Conservation (phyloP, 2,329 filamentous ascomycete genomes). For the Chalaropsis thielavioides region DNA sequence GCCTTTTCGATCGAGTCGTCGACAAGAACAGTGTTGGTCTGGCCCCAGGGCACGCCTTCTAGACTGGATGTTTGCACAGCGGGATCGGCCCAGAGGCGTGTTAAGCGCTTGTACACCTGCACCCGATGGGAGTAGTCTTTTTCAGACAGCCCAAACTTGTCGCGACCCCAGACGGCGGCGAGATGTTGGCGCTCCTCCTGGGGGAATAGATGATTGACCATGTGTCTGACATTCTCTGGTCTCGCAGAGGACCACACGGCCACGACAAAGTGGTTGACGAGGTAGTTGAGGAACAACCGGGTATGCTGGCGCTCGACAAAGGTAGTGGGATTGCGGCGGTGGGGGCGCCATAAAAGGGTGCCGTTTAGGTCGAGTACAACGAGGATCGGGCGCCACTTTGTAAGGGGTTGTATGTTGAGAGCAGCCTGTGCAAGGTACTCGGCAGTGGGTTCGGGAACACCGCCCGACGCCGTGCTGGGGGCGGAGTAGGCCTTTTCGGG, state of each 20-base stretch:
- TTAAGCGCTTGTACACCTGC: conserved; percentile 80
- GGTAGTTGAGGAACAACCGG: conserved; percentile 53
- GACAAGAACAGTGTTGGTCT: conserved; percentile 76
- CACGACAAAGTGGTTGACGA: conserved; percentile 60
- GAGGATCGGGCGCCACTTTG: conserved; percentile 48
- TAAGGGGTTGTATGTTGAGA: conserved; percentile 28
- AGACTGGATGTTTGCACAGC: conserved; percentile 30
- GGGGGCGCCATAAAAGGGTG: conserved; percentile 63
- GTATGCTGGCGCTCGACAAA: conserved; percentile 58
- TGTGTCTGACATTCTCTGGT: conserved; percentile 53
- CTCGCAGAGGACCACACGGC: conserved; percentile 86
- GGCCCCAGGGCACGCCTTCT: conserved; percentile 45
- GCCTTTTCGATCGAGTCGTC: conserved; percentile 78
- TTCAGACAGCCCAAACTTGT: conserved; percentile 52
- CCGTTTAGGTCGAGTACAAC: conserved; percentile 89
- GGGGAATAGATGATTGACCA: conserved; percentile 52
- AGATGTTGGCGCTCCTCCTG: conserved; percentile 38
- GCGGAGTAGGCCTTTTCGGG: conserved; percentile 1
- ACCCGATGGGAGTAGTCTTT: conserved; percentile 55
- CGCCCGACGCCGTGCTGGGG: conserved; percentile 34
- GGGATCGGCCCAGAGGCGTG: conserved; percentile 50
- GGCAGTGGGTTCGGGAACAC: conserved; percentile 44
- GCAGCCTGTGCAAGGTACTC: conserved; percentile 46
- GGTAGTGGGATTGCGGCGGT: conserved; percentile 30
- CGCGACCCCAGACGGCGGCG: conserved; percentile 62